Base-by-base conservation (phyloP, 306 rosid genomes). In the Cicer judaicum region DNA sequence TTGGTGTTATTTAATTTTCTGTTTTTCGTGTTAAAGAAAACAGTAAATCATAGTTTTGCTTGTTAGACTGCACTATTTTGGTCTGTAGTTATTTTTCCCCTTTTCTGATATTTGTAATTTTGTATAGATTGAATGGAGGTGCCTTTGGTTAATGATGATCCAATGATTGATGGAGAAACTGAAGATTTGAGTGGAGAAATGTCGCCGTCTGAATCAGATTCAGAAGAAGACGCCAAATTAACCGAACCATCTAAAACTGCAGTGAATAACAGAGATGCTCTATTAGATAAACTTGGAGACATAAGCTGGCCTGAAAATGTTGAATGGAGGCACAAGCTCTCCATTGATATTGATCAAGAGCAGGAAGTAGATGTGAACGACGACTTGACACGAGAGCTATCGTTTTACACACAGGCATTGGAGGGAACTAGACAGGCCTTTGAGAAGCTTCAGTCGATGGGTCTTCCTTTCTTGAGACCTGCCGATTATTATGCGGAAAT, bases 201-300 rank as follows among this genome's bases (percentile, higher is more conserved):
- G n/a, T 82, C 85, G 7, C 82, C 75, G 24, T 84, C 84, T 7
- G 97, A 87, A 8, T 79, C 89, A 1, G 96, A 76, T 5, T 76
- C 79, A 21, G 90, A 88, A 39, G 93, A 79, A 7, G 89, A 87
- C 64, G 80, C 87, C 55, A 85, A 85, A 75, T 76, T 82, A 85
- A 7, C 82, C 4, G 91, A 86, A 44, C 89, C 97, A 0, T 86
- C 93, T 0, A 84, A 86, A 78, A 88, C 38, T 38, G 92, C 97
- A 0, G 65, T 83, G 29, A 78, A 85, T 71, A 86, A 92, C 80
- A 83, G 77, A 8, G 90, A 92, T 13, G 97, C 89, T 50, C 79
- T 92, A 62, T 80, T 86, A 5, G 97, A 92, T 53, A 91, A 89
- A 79, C 95, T 89, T 74, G 95, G 85, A 18, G 97, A 91, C 79